Base-by-base conservation (phyloP, 768 basidiomycete species). In the Russula griseocarnosa region DNA sequence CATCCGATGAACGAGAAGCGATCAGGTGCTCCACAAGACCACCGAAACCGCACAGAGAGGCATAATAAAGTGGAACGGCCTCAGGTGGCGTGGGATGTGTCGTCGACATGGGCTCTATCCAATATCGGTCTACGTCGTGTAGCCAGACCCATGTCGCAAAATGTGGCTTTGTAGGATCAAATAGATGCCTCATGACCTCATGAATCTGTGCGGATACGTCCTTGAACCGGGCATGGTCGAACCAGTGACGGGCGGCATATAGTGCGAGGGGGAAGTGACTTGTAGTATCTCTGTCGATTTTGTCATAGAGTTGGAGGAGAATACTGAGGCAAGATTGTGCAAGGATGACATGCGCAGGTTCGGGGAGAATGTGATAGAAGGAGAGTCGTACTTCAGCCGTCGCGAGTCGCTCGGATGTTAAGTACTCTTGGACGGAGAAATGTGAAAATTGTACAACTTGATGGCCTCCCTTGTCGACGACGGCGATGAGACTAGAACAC, bases 361-460 rank as follows among this genome's bases (percentile, higher is more conserved):
- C 50, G 28, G 44, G 44, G 3, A 40, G 36, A n/a, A 66, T 40
- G 44, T 54, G 56, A 22, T 63, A 66, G 20, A 18, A n/a, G 8
- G 65, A 66, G 32, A 64, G 51, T 11, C 9, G 18, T 3, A 54
- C n/a, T 38, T 34, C 51, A 3, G 26, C 26, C 0, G 7, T 18
- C 3, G 20, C n/a, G 16, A 66, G 61, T 28, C 56, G 65, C 1
- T 49, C 14, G 11, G 65, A 66, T 4, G 46, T 57, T 42, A 66
- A 63, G 61, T 20, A 66, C 20, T 66, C 65, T 5, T 66, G 56
- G 22, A 64, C 65, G 0, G 65, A 63, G 24, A 57, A 66, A 13
- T 63, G 65, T 0, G 55, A 50, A 20, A 47, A 47, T 47, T 47
- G 61, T 3, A 66, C 32, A 2, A 53, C 11, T 5, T 34, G 20